phyloP scores from a whole-genome alignment of 176 grass and related monocot genomes.

The Cenchrus fungigraminus region DNA sequence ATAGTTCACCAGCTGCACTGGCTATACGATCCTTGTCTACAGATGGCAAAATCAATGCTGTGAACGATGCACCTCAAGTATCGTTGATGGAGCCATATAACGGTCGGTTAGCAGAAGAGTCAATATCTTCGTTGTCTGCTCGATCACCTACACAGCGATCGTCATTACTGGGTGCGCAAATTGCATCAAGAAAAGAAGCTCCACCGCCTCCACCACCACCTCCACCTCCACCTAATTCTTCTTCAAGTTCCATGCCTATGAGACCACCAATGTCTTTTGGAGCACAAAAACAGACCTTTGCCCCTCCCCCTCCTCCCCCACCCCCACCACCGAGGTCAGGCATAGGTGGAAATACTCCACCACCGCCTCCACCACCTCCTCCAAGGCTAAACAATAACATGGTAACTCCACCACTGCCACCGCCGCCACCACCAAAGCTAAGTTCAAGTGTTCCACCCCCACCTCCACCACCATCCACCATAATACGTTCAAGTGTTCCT shows the following conservation, averaged over 20 bases:
- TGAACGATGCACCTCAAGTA: constrained; percentile 26
- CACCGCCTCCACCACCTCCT: constrained; percentile 14
- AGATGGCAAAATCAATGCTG: constrained; percentile 44
- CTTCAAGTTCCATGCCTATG: constrained; percentile 8
- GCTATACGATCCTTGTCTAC: constrained; percentile 56
- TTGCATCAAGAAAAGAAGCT: constrained; percentile 29
- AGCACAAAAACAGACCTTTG: constrained; percentile 16
- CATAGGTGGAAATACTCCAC: constrained; percentile 17
- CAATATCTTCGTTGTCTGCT: constrained; percentile 11
- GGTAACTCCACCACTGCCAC: constrained; percentile 44
- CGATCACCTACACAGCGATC: background rate
- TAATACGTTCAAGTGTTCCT: constrained; percentile 29
- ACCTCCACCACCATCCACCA: constrained; percentile 18
- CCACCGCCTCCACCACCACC: background rate
- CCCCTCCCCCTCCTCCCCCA: constrained; percentile 46
- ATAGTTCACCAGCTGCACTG: constrained; percentile 81
- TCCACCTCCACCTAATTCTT: constrained; percentile 16
- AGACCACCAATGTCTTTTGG: constrained; percentile 29
- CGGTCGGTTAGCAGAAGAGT: constrained; percentile 26
- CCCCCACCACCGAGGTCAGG: constrained; percentile 49
- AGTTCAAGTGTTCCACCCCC: constrained; percentile 8
- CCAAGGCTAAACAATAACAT: constrained; percentile 20
- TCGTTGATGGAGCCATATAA: constrained; percentile 13
- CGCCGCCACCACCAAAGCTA: constrained; percentile 49
- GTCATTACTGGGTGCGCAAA: constrained; percentile 41